phyloP scores from a whole-genome alignment of 192 early-diverging fungal genomes.

The Coemansia sp. region DNA sequence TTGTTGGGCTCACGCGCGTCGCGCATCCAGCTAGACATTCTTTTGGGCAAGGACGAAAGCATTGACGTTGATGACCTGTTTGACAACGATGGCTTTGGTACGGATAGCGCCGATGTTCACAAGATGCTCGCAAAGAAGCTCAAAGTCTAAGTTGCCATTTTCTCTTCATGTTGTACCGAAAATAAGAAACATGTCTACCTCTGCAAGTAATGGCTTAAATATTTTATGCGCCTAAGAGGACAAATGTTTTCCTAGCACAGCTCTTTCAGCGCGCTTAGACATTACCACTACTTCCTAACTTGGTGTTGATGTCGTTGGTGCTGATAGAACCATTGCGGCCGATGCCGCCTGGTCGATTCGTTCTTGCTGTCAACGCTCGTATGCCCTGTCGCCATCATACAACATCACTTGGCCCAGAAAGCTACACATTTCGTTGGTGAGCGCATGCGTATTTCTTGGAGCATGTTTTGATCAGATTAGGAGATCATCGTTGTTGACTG shows the following conservation, averaged over 20 bases:
- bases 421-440: no score
- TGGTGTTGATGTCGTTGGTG: no score
- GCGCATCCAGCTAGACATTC: slow-evolving; percentile 75
- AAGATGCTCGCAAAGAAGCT: slow-evolving; percentile 28
- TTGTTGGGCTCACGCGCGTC: slow-evolving; percentile 30
- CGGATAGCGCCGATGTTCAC: slow-evolving; percentile 23
- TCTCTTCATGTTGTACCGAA: neutral
- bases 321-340: no score
- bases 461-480: neutral
- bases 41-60: slow-evolving; percentile 83
- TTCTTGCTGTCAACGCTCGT: neutral
- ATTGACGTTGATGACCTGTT: slow-evolving; percentile 93
- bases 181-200: neutral
- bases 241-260: neutral
- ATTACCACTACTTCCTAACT: neutral
- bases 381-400: no score
- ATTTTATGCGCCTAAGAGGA: neutral
- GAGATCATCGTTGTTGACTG: neutral
- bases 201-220: neutral
- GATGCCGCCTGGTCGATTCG: no score
- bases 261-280: neutral
- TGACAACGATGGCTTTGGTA: slow-evolving; percentile 60
- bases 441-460: no score
- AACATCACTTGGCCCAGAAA: no score
- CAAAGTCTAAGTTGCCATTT: slow-evolving; percentile 12